phyloP scores from a whole-genome alignment of 768 basidiomycete species.

The Hypholoma fasciculare region DNA sequence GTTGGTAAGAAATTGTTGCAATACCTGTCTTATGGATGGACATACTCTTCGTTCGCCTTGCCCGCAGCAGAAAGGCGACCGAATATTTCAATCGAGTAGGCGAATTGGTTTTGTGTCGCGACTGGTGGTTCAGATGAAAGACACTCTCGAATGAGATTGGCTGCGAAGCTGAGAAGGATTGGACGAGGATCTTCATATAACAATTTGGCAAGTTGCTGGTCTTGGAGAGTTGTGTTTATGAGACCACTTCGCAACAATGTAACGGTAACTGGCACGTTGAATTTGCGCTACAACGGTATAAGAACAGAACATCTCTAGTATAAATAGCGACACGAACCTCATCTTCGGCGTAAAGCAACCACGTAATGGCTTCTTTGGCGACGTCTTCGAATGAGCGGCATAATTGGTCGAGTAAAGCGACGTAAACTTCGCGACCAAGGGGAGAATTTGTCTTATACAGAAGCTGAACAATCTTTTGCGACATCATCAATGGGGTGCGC shows the following conservation, averaged over 20 bases:
- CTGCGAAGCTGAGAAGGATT: constrained; percentile 76
- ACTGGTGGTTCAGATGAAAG: constrained; percentile 79
- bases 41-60: constrained; percentile 86
- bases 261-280: constrained; percentile 92
- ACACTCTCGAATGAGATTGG: constrained; percentile 84
- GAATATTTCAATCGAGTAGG: constrained; percentile 79
- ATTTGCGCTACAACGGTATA: constrained; percentile 70
- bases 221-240: constrained; percentile 74
- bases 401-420: constrained; percentile 82
- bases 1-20: neutral
- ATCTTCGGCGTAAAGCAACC: constrained; percentile 96
- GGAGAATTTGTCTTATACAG: constrained; percentile 87
- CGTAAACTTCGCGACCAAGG: constrained; percentile 92
- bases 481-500: constrained; percentile 87
- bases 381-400: constrained; percentile 91
- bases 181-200: constrained; percentile 78
- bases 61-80: constrained; percentile 69
- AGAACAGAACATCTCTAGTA: constrained; percentile 8
- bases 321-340: constrained; percentile 54
- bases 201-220: constrained; percentile 88
- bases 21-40: constrained; percentile 17
- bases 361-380: constrained; percentile 93
- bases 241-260: constrained; percentile 85
- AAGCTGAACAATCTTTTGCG: constrained; percentile 95
- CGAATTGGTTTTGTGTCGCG: constrained; percentile 78